phyloP scores from a whole-genome alignment of 768 basidiomycete species.

The Kwoniella sp. region DNA sequence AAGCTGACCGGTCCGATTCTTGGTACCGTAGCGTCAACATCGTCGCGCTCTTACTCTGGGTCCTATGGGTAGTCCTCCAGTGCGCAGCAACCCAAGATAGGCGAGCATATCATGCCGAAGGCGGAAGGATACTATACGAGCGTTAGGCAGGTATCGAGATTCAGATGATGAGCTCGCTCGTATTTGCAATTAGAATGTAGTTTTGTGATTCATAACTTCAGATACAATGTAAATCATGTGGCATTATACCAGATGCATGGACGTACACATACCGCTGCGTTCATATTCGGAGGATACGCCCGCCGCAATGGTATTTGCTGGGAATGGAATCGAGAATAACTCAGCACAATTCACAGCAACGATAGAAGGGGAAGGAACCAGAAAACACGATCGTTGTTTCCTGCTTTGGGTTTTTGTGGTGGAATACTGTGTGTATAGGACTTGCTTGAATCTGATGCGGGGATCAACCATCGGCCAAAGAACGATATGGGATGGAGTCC shows the following conservation, averaged over 20 bases:
- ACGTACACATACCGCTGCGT: not conserved
- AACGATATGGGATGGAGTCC: no score
- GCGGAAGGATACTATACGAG: slow-evolving; percentile 10
- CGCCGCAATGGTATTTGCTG: not conserved
- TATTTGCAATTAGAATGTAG: no score
- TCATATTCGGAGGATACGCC: not conserved
- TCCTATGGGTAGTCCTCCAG: slow-evolving; percentile 23
- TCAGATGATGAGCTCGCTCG: no score
- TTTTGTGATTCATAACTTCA: no score
- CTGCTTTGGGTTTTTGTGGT: no score
- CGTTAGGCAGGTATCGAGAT: not conserved
- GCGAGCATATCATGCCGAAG: slow-evolving; percentile 10
- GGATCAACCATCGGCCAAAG: no score
- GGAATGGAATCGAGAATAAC: not conserved
- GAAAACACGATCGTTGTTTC: not conserved
- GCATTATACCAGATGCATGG: not conserved
- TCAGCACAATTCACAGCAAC: not conserved
- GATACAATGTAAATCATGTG: not conserved
- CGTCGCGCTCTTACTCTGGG: slow-evolving; percentile 25
- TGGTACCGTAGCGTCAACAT: slow-evolving; percentile 22
- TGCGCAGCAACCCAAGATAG: slow-evolving; percentile 16
- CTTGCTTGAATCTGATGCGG: no score
- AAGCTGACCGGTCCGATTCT: no score
- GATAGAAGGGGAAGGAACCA: not conserved
- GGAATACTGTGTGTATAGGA: no score